Evolutionary conservation across 2,329 filamentous ascomycete species (phyloP), one percentile per base, ranked within the genome.

Genomic region (Colletotrichum orchidophilum): DNA sequence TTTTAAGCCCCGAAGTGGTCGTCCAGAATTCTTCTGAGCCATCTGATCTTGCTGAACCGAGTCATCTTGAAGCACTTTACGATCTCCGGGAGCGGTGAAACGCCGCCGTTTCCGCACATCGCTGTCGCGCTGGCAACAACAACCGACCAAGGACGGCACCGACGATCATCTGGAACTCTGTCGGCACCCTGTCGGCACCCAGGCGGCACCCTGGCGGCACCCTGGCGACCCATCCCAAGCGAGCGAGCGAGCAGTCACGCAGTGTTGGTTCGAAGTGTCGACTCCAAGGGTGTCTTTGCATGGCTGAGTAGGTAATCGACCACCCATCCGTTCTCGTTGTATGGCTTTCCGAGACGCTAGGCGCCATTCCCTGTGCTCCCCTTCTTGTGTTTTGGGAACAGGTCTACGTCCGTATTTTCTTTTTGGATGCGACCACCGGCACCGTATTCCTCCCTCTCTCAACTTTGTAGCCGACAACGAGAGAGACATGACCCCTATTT

Each of bases 381-480:
- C 27, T 58, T 39, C 57, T 31, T 50, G 42, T 57, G 49, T 35
- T 46, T 52, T 46, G 29, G 39, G 6, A 70, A 55, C 57, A 46
- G 52, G 12, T 13, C 63, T 29, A 57, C 46, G 68, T 31, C 58
- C 52, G 58, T 69, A 49, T 46, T 46, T 29, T 18, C 26, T 63
- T 62, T 60, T 71, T 46, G 27, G 42, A 24, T 65, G 58, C 39
- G 31, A 26, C 53, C 39, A n/a, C 18, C 53, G 13, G 29, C 31
- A 33, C 42, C 15, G 9, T 50, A 50, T 57, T 70, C 29, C 67
- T 29, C 24, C 24, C 46, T 42, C 31, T 39, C 27, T 2, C 6
- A n/a, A 21, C 26, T 26, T 57, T 21, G 4, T 33, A 66, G 29
- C 42, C 35, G n/a, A 55, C 42, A 26, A 18, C 29, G 15, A 24